phyloP scores from a whole-genome alignment of 345 rosid species.

The Salix koriyanagi region DNA sequence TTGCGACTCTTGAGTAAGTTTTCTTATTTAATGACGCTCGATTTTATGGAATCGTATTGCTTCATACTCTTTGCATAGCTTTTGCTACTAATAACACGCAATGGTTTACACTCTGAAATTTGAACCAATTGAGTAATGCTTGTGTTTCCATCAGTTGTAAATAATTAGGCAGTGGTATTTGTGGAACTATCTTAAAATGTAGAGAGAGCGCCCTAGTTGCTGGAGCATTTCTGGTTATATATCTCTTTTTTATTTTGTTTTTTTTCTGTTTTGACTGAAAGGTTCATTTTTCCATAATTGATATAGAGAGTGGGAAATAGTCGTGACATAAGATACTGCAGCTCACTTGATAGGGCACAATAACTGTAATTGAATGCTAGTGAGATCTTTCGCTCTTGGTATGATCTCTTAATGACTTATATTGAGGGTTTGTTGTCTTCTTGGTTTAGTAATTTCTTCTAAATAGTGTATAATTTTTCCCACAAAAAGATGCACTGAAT shows the following conservation, averaged over 20 bases:
- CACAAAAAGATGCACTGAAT: not conserved
- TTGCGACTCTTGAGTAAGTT: constrained; percentile 78
- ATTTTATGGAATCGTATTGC: not conserved
- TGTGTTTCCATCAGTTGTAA: too few relatives aligned
- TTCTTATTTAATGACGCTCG: not conserved
- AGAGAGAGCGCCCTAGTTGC: too few relatives aligned
- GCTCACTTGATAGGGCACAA: not conserved
- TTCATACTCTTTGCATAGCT: not conserved
- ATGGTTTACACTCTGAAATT: too few relatives aligned
- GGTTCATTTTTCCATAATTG: not conserved
- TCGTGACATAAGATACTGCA: not conserved
- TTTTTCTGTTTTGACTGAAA: too few relatives aligned
- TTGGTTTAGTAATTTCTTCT: not conserved
- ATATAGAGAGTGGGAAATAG: not conserved
- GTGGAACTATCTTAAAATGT: too few relatives aligned
- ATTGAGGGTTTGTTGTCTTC: not conserved
- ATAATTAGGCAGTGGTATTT: too few relatives aligned
- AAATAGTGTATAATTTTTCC: not conserved
- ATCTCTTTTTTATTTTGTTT: too few relatives aligned
- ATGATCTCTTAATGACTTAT: not conserved
- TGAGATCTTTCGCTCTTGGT: not conserved
- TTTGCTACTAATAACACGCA: not conserved
- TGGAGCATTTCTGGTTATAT: too few relatives aligned
- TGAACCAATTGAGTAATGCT: too few relatives aligned
- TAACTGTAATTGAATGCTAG: not conserved